Evolutionary conservation across 108 stramenopile species (phyloP), one percentile per base, ranked within the genome.

Genomic region (Parietichytrium sp.): DNA sequence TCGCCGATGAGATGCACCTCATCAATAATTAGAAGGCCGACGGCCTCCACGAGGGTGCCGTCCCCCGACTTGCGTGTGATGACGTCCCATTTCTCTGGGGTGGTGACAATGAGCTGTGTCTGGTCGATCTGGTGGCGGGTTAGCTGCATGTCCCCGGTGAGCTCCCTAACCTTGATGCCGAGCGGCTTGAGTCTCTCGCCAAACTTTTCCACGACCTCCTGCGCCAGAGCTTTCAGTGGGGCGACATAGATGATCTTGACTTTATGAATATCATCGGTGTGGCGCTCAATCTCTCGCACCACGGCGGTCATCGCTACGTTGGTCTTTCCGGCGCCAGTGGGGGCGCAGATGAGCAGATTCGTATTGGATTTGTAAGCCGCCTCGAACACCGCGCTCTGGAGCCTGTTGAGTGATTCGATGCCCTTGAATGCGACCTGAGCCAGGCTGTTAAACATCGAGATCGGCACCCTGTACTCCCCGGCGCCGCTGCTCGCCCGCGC

Each of bases 161-260:
- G 86, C 85, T 99, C 98, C 23, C 88, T 82, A 0, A 98, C 97
- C 81, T 95, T 89, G 54, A 97, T 80, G 1, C 92, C 86, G 29
- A 98, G 87, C 13, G 90, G 79, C 18, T 30, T 61, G 12, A 99
- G 91, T 51, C 95, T 92, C 82, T 93, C 86, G 7, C 87, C 85
- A 79, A 98, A 99, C 85, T 99, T 99, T 52, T 93, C 94, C 29
- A 96, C 96, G 10, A 99, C 97, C 88, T 99, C 98, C 86, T 97
- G 97, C 15, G 98, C 98, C 82, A 99, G 91, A 3, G 98, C 98
- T 84, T 99, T 99, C 97, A 99, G 97, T 2, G 98, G 98, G 1
- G 98, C 98, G 54, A 99, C 95, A 84, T 99, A 99, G 18, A 98
- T 93, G 52, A 95, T 94, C 85, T 91, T 91, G 78, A 89, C 27